These are phyloP conservation scores for Adansonia digitata DNA, from an alignment of 345 rosid genomes.

Conservation along the genomic window DNA sequence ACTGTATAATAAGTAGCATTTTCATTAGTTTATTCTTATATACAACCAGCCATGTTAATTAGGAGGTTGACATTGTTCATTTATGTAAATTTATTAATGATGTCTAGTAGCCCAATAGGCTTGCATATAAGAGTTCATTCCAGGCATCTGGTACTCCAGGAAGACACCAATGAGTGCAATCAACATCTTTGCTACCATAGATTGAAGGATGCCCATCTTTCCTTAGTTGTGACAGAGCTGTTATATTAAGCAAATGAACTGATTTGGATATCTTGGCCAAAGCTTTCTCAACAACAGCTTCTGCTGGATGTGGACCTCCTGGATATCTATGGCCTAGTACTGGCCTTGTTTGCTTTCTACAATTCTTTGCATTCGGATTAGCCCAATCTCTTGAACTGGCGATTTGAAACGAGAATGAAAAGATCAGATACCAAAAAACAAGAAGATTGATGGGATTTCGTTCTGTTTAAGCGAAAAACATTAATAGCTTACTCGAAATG, in stretches of 20 bases:
- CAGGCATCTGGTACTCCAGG: constrained; percentile 44
- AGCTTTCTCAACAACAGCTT: too few relatives aligned
- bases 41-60: neutral
- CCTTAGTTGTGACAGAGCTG: constrained; percentile 30
- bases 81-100: too few relatives aligned
- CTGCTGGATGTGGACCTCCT: too few relatives aligned
- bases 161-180: constrained; percentile 16
- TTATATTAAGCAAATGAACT: constrained; percentile 35
- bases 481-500: constrained; percentile 27
- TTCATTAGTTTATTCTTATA: too few relatives aligned
- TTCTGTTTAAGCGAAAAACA: neutral
- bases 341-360: constrained; percentile 28
- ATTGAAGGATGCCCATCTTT: constrained; percentile 42
- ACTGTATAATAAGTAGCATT: too few relatives aligned
- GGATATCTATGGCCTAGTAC: too few relatives aligned
- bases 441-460: neutral
- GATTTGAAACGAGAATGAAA: neutral
- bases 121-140: constrained; percentile 38
- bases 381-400: constrained; percentile 21
- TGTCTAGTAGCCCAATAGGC: neutral
- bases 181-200: constrained; percentile 28
- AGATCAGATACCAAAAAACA: too few relatives aligned
- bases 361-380: constrained; percentile 7
- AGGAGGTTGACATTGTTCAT: neutral
- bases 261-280: constrained; percentile 15